Evolutionary conservation across 1,284 basidiomycete genomes (phyloP), one percentile per base, ranked within the genome.

Genomic region (Pseudozyma sp.): DNA sequence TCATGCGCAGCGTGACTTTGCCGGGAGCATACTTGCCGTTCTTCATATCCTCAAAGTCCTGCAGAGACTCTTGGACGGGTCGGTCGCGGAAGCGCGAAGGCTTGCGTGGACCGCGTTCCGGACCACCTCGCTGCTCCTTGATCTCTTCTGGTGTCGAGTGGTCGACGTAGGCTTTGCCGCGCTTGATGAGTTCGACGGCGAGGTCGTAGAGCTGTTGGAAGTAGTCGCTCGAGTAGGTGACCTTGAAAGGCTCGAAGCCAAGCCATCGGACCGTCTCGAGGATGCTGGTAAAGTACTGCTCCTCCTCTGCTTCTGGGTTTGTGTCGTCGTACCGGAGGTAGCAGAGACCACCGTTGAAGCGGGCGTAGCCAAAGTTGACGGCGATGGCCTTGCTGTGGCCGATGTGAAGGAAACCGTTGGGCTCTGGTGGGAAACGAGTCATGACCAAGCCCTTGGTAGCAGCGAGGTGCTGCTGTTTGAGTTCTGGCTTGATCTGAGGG

Each of bases 201-300:
- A 98, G 88, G 24, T 92, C 91, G 83, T 96, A 93, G 19, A 99
- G 87, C 82, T 90, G 86, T 71, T 92, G 89, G 85, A 99, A 99
- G 86, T 99, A 94, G 86, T 99, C 97, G 82, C 94, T 96, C 53
- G 96, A 98, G 86, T 99, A 99, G 13, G 97, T 99, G 87, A 99
- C 94, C 86, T 94, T 94, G 92, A 93, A 98, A 6, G 97, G 97
- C 85, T 99, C 95, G 81, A 91, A 99, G 1, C 97, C 97, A 31
- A 99, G 89, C 97, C 97, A 99, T 73, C 95, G 89, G 49, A 99
- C 89, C 72, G 92, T 94, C 86, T 98, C 95, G 80, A 99, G 87
- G 58, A 99, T 98, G 68, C 93, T 96, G 84, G 96, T 94, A 82
- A 99, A 97, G 86, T 97, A 99, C 74, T 90, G 88, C 45, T 90